Base-by-base conservation (phyloP, 2,329 filamentous ascomycete genomes). In the Zasmidium cellare region DNA sequence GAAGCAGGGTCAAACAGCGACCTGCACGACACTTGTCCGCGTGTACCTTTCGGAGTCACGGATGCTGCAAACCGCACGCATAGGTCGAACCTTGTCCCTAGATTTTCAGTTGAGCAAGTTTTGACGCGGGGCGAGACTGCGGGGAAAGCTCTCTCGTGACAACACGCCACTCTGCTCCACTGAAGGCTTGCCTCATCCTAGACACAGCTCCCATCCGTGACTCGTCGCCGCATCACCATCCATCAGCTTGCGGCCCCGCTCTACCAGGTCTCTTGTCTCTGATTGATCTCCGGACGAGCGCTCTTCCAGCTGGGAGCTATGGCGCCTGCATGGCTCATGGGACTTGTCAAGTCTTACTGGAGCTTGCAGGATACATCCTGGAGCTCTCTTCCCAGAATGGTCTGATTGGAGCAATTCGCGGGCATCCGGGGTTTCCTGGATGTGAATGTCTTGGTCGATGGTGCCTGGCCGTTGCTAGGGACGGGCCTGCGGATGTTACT, bases 81-180 rank as follows among this genome's bases (percentile, higher is more conserved):
- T n/a, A 23, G 20, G 22, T 28, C 31, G 23, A 48, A 60, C 46
- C 46, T 53, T 24, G 46, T 46, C 53, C 55, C 46, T 35, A 53
- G 28, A 49, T 56, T 38, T 51, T 41, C 23, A 23, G 31, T 49
- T 53, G 44, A 45, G 44, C 20, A 6, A 41, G 35, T 41, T 51
- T 24, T 55, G 20, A 14, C 31, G 52, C 28, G 12, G 31, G 28
- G 49, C 23, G 31, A 23, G 16, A 46, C 22, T 57, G 54, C 54
- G 58, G 58, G 58, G 58, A 31, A 60, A 60, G 58, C 35, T 41
- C 54, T 57, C 54, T 53, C 51, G 51, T 57, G 54, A 57, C 49
- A 53, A 44, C 22, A 25, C n/a, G 35, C 7, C 6, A 41, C 12
- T 14, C 16, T 41, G 35, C 35, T 41, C 35, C 35, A 41, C 35